A percentile compares a stretch with the other conserved stretches of the same genome.
phyloP scores from a whole-genome alignment of 139 green algal species.

The Trebouxia sp. region DNA sequence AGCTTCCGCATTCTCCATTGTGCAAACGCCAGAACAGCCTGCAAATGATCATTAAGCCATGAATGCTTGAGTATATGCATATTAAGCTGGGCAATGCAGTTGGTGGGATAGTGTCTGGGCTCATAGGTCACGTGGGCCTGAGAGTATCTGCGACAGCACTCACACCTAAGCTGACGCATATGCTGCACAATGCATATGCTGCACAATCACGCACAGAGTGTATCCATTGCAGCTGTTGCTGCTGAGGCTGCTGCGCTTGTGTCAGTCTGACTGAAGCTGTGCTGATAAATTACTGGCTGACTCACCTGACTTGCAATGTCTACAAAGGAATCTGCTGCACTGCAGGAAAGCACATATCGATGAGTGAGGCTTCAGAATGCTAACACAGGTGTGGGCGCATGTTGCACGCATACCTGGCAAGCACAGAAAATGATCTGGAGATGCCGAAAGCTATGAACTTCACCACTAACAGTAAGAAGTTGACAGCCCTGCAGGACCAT shows the following conservation, averaged over 20 bases:
- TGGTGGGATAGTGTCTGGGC: too few relatives aligned
- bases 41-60: constrained; percentile 7
- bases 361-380: too few relatives aligned
- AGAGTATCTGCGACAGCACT: neutral
- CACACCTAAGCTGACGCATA: too few relatives aligned
- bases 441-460: constrained; percentile 59
- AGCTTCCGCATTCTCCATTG: constrained; percentile 44
- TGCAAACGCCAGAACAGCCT: constrained; percentile 65
- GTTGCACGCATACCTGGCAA: constrained; percentile 50
- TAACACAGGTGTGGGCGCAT: too few relatives aligned
- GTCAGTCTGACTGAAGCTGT: too few relatives aligned
- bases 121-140: too few relatives aligned
- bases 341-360: constrained; percentile 9
- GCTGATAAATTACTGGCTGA: neutral
- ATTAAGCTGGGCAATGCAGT: neutral
- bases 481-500: constrained; percentile 43
- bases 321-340: constrained; percentile 64
- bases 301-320: constrained; percentile 56
- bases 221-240: neutral
- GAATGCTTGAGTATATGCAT: neutral
- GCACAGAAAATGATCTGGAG: constrained; percentile 55
- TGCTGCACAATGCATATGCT: neutral
- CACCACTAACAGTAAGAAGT: constrained; percentile 51
- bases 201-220: neutral
- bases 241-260: too few relatives aligned